Conservation (phyloP, 768 basidiomycete genomes). For the Exidia glandulosa region DNA sequence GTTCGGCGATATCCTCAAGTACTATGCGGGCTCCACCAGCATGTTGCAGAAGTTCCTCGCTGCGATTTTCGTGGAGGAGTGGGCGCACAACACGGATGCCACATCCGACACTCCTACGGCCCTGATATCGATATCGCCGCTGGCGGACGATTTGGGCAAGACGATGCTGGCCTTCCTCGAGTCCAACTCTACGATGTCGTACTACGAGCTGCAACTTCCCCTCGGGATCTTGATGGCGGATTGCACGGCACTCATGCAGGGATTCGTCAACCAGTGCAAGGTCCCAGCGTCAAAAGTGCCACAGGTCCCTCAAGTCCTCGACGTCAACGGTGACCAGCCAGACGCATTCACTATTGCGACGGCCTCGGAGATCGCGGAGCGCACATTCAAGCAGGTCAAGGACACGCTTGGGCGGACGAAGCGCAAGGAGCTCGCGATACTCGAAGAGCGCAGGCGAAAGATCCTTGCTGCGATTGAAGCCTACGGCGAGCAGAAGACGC, state of each 20-base stretch:
- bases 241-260: constrained; percentile 66
- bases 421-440: constrained; percentile 60
- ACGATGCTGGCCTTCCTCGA: constrained; percentile 67
- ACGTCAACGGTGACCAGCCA: constrained; percentile 51
- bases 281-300: constrained; percentile 73
- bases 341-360: constrained; percentile 72
- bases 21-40: constrained; percentile 78
- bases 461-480: constrained; percentile 63
- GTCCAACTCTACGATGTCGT: constrained; percentile 59
- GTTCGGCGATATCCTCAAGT: constrained; percentile 63
- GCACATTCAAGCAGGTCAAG: constrained; percentile 60
- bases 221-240: constrained; percentile 73
- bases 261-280: constrained; percentile 81
- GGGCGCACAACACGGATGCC: constrained; percentile 45
- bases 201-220: constrained; percentile 82
- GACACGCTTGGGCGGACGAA: constrained; percentile 63
- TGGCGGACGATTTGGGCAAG: constrained; percentile 58
- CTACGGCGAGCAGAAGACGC: constrained; percentile 71
- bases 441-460: constrained; percentile 65
- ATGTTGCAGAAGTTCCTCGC: constrained; percentile 84
- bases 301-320: constrained; percentile 62
- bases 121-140: constrained; percentile 43
- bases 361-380: constrained; percentile 58
- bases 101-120: constrained; percentile 11
- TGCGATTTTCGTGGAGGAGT: constrained; percentile 84